phyloP scores from a whole-genome alignment of 306 rosid species.

The Glycyrrhiza uralensis region DNA sequence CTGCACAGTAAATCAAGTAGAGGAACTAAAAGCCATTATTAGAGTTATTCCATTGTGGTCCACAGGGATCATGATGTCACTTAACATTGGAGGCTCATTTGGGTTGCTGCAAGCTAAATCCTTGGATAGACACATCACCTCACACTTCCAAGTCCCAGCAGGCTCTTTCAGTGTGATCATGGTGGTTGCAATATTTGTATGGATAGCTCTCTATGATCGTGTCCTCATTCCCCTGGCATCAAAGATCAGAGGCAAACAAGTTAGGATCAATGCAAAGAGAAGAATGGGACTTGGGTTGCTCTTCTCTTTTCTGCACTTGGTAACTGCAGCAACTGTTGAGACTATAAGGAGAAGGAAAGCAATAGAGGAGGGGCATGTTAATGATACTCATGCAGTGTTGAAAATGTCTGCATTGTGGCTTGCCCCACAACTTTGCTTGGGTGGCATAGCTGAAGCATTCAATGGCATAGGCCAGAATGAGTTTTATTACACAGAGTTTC shows the following conservation, averaged over 20 bases:
- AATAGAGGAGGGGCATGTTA: constrained; percentile 28
- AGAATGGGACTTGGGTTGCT: constrained; percentile 65
- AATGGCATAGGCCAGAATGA: constrained; percentile 65
- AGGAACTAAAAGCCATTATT: constrained; percentile 61
- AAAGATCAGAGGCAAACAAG: constrained; percentile 50
- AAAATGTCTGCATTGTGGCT: constrained; percentile 72
- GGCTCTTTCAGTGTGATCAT: constrained; percentile 46
- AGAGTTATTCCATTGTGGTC: constrained; percentile 72
- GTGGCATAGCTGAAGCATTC: constrained; percentile 70
- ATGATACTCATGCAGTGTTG: constrained; percentile 35
- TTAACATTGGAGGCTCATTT: constrained; percentile 50
- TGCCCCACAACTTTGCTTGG: constrained; percentile 47
- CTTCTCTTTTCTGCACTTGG: constrained; percentile 39
- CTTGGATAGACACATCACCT: constrained; percentile 49
- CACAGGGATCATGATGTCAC: constrained; percentile 54
- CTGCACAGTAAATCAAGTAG: constrained; percentile 65
- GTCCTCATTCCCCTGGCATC: constrained; percentile 56
- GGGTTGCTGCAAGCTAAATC: constrained; percentile 64
- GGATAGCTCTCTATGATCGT: constrained; percentile 60
- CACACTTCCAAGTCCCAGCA: constrained; percentile 58
- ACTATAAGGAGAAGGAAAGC: constrained; percentile 41
- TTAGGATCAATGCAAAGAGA: constrained; percentile 36
- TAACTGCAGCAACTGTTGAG: constrained; percentile 48
- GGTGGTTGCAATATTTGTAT: constrained; percentile 31
- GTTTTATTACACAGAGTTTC: constrained; percentile 68